Conservation (phyloP, 2,329 filamentous ascomycete species). For the Aspergillus sp. region DNA sequence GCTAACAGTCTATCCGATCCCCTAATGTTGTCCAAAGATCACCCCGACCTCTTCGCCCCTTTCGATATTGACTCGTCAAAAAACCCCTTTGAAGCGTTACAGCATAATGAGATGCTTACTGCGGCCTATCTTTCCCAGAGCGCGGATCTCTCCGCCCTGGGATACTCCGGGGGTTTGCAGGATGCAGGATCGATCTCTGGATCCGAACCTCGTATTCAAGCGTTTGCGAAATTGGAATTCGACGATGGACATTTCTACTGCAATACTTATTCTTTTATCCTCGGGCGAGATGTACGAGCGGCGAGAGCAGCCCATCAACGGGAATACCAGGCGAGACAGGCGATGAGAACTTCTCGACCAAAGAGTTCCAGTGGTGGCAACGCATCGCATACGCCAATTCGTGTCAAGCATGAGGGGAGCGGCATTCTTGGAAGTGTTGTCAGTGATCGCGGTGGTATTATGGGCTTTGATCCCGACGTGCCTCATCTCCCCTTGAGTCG, state of each 20-base stretch:
- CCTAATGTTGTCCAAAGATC: constrained; percentile 28
- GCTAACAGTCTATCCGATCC: constrained; percentile 26
- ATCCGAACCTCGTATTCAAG: constrained; percentile 47
- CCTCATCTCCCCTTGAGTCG: constrained; percentile 37
- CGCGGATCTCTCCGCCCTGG: constrained; percentile 29
- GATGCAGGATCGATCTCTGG: constrained; percentile 33
- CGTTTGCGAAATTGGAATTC: constrained; percentile 61
- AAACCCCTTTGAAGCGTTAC: constrained; percentile 31
- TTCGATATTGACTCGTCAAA: constrained; percentile 30
- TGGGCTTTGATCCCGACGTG: constrained; percentile 43
- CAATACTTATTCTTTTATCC: constrained; percentile 57
- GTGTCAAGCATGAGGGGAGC: constrained; percentile 40
- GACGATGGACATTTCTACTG: constrained; percentile 63
- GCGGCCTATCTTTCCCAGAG: constrained; percentile 34
- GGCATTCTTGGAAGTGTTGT: constrained; percentile 47
- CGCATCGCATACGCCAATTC: constrained; percentile 40
- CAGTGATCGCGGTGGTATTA: constrained; percentile 53
- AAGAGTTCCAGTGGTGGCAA: constrained; percentile 45
- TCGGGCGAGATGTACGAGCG: constrained; percentile 58
- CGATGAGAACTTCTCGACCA: constrained; percentile 33
- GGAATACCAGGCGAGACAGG: constrained; percentile 39
- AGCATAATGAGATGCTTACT: constrained; percentile 36
- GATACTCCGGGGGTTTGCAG: constrained; percentile 24
- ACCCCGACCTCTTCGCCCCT: constrained; percentile 26
- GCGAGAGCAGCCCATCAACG: constrained; percentile 43